These are phyloP conservation scores for Stentor coeruleus DNA, from an alignment of 73 alveolate genomes.

Conservation along the genomic window DNA sequence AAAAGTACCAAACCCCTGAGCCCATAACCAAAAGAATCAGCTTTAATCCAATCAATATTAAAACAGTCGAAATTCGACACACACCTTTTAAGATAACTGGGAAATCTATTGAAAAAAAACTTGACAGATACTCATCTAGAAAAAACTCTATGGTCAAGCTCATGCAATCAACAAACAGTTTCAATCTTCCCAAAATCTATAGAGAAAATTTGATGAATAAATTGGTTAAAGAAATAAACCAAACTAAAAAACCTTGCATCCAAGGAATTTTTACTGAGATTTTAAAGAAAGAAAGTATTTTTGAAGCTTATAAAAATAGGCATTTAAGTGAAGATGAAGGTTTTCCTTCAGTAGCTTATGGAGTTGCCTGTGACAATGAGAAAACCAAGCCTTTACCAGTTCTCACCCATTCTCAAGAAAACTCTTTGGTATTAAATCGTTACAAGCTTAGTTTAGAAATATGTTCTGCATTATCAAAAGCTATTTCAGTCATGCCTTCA, in stretches of 20 bases:
- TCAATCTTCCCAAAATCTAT: neutral
- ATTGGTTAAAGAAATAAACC: neutral
- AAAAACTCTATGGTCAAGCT: neutral
- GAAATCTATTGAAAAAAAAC: neutral
- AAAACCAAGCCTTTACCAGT: neutral
- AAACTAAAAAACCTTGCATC: neutral
- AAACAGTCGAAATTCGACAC: neutral
- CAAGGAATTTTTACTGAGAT: neutral
- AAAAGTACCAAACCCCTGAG: neutral
- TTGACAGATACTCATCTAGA: neutral
- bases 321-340: neutral
- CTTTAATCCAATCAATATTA: no score
- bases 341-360: neutral
- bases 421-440: constrained; percentile 1
- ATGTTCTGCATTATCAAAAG: neutral
- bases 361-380: neutral
- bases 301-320: neutral
- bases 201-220: neutral
- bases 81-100: neutral
- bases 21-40: neutral
- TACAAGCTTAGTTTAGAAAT: neutral
- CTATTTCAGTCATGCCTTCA: neutral
- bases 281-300: neutral
- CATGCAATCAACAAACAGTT: neutral
- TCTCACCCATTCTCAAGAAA: neutral